These are phyloP conservation scores for Boechera divaricarpa DNA, from an alignment of 345 rosid species.

Conservation along the genomic window DNA sequence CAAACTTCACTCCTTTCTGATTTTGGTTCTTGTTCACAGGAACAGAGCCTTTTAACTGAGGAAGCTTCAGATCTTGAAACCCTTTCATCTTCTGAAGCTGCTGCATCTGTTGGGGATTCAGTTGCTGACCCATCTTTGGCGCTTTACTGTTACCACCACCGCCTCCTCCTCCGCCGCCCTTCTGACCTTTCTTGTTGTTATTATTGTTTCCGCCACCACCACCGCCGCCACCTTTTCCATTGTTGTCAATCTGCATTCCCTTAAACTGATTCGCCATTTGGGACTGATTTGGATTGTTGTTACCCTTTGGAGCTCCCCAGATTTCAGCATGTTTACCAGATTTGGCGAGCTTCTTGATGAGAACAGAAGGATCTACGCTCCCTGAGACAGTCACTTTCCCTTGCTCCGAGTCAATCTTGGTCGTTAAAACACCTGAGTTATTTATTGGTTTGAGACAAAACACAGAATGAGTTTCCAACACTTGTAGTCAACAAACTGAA, in stretches of 20 bases:
- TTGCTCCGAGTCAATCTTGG: slow-evolving; percentile 74
- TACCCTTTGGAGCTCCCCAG: slow-evolving; percentile 74
- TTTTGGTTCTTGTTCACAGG: slow-evolving; percentile 42
- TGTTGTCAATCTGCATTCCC: slow-evolving; percentile 69
- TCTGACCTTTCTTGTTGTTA: slow-evolving; percentile 55
- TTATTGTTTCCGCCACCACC: slow-evolving; percentile 37
- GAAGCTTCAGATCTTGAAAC: slow-evolving; percentile 70
- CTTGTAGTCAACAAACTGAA: slow-evolving; percentile 21
- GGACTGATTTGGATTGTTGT: slow-evolving; percentile 53
- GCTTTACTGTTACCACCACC: slow-evolving; percentile 52
- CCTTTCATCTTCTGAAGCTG: slow-evolving; percentile 74
- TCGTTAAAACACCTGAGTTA: slow-evolving; percentile 72
- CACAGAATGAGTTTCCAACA: slow-evolving; percentile 24
- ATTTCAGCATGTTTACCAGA: slow-evolving; percentile 94
- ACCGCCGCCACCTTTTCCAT: slow-evolving; percentile 60
- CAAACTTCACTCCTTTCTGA: slow-evolving; percentile 60
- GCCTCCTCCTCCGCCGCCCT: slow-evolving; percentile 49
- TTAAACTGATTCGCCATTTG: slow-evolving; percentile 64
- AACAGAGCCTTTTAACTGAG: slow-evolving; percentile 62
- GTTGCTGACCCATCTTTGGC: slow-evolving; percentile 54
- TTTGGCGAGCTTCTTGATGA: slow-evolving; percentile 88
- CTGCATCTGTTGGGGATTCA: slow-evolving; percentile 56
- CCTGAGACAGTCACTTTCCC: slow-evolving; percentile 91
- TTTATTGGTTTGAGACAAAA: slow-evolving; percentile 35
- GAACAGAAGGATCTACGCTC: slow-evolving; percentile 63